These are phyloP conservation scores for Evernia prunastri DNA, from an alignment of 495 filamentous ascomycete species.

Conservation along the genomic window DNA sequence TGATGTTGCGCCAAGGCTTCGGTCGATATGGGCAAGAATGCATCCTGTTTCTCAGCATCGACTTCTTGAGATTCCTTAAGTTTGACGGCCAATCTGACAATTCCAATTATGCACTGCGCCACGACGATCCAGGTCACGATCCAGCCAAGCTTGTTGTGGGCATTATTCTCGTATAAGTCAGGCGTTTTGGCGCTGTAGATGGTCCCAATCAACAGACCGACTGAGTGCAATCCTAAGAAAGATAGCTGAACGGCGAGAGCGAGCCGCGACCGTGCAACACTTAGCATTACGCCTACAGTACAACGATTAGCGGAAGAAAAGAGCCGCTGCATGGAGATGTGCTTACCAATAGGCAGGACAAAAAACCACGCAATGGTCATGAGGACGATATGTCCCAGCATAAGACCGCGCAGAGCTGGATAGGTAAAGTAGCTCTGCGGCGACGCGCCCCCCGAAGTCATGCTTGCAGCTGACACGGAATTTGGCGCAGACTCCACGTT, in stretches of 20 bases:
- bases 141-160: slow-evolving; percentile 89
- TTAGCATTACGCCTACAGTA: slow-evolving; percentile 74
- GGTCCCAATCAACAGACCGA: slow-evolving; percentile 63
- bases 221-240: slow-evolving; percentile 66
- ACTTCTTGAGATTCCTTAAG: slow-evolving; percentile 30
- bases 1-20: slow-evolving; percentile 60
- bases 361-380: slow-evolving; percentile 82
- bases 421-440: slow-evolving; percentile 71
- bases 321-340: background rate
- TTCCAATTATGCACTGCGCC: slow-evolving; percentile 60
- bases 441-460: slow-evolving; percentile 1
- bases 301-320: slow-evolving; percentile 1
- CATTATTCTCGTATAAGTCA: slow-evolving; percentile 81
- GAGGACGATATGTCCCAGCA: slow-evolving; percentile 71
- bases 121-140: slow-evolving; percentile 63
- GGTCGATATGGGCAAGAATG: slow-evolving; percentile 63
- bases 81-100: slow-evolving; percentile 51
- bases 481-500: slow-evolving; percentile 9
- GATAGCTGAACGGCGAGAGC: slow-evolving; percentile 65
- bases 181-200: slow-evolving; percentile 79
- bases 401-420: slow-evolving; percentile 55
- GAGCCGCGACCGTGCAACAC: slow-evolving; percentile 70
- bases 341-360: slow-evolving; percentile 71
- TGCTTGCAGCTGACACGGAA: slow-evolving; percentile 3
- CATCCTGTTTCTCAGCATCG: slow-evolving; percentile 35